Conservation (phyloP, 2,329 filamentous ascomycete species). For the Lachnellula occidentalis region DNA sequence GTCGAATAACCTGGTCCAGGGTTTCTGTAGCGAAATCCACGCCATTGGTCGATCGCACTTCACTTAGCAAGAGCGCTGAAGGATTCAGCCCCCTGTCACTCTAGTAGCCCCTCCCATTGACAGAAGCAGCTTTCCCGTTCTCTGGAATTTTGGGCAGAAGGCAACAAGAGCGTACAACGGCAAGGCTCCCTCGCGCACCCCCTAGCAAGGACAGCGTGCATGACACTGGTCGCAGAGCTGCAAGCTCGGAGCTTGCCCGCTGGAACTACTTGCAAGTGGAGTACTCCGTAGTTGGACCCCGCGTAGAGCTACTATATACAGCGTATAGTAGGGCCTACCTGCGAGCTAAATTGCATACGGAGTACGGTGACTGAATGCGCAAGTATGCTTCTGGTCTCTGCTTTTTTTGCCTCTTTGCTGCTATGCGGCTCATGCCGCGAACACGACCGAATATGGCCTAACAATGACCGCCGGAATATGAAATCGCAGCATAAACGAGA, state of each 20-base stretch:
- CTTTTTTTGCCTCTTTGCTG: not conserved
- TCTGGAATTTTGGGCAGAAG: not conserved
- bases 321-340: not conserved
- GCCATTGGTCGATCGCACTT: constrained; percentile 7
- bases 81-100: constrained; percentile 7
- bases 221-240: not conserved
- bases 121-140: constrained; percentile 1
- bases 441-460: not conserved
- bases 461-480: not conserved
- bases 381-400: not conserved
- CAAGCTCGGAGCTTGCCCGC: not conserved
- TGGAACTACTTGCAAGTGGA: not conserved
- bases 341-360: not conserved
- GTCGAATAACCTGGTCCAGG: not conserved
- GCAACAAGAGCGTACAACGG: not conserved
- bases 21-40: not conserved
- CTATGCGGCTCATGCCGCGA: not conserved
- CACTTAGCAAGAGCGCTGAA: constrained; percentile 8
- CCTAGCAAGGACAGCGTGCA: not conserved
- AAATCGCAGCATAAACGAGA: not conserved
- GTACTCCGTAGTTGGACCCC: not conserved
- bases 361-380: not conserved
- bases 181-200: not conserved
- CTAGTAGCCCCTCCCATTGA: not conserved
- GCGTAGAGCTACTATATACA: not conserved